Evolutionary conservation across 2,329 filamentous ascomycete genomes (phyloP).

Genomic region (Neobulgaria alba): DNA sequence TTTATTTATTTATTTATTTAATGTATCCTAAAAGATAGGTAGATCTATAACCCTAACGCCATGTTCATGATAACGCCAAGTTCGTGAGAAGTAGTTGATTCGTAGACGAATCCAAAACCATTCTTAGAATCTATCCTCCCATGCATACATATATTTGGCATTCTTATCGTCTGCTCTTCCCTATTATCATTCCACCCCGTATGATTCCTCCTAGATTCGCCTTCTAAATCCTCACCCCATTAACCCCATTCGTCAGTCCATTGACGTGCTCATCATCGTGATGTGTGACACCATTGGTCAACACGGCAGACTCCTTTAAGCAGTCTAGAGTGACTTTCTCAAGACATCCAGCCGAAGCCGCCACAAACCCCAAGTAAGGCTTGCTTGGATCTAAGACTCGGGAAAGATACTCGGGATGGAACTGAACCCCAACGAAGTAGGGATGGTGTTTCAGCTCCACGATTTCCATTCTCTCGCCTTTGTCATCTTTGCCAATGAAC

Average conservation of each 20-base stretch:
- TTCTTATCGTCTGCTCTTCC: no score
- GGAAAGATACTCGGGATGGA: conserved; percentile 78
- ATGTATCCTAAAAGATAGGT: no score
- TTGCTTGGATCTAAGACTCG: conserved; percentile 65
- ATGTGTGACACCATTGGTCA: neutral
- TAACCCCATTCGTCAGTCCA: no score
- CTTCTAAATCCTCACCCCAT: neutral
- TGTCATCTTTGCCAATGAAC: conserved; percentile 74
- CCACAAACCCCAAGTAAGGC: conserved; percentile 78
- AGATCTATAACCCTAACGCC: no score
- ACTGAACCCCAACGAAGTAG: conserved; percentile 80
- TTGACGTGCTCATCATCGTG: neutral
- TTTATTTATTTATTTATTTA: no score
- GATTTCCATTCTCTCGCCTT: conserved; percentile 72
- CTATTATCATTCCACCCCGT: no score
- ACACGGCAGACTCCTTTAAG: neutral
- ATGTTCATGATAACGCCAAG: no score
- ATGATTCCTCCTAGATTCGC: no score
- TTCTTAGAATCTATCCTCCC: no score
- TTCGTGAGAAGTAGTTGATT: no score
- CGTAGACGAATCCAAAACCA: no score
- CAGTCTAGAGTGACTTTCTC: conserved; percentile 19
- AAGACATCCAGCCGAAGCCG: conserved; percentile 45
- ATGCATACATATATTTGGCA: no score
- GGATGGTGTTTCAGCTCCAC: conserved; percentile 76